phyloP scores from a whole-genome alignment of 176 grass and related monocot species.

The Sorghum bicolor region Sorghum_bicolor_NCBIv3 NC_012876.2:8638001-8638500 shows the following conservation, averaged over 20 bases:
- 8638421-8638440: conserved; percentile 52
- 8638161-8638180: conserved; percentile 3
- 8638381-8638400: conserved; percentile 84
- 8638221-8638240: conserved; percentile 85
- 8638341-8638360: conserved; percentile 69
- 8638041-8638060: conserved; percentile 66
- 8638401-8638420: conserved; percentile 80
- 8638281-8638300: conserved; percentile 6
- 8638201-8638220: conserved; percentile 23
- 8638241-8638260: conserved; percentile 93
- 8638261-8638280: conserved; percentile 82
- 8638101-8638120: conserved; percentile 54
- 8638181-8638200: conserved; percentile 10
- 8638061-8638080: conserved; percentile 72
- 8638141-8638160: conserved; percentile 69
- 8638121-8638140: conserved; percentile 91
- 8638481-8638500: conserved; percentile 7
- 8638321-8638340: conserved; percentile 18
- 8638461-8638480: conserved; percentile 46
- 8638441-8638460: conserved; percentile 76
- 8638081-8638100: conserved; percentile 55
- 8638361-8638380: conserved; percentile 76
- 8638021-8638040: conserved; percentile 68
- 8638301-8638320: conserved; percentile 6
- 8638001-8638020: conserved; percentile 70